Percentiles rank a stretch among this genome's conserved stretches.
These are phyloP conservation scores for Bombardia bombarda DNA, from an alignment of 495 filamentous ascomycete genomes.

Conservation along the genomic window DNA sequence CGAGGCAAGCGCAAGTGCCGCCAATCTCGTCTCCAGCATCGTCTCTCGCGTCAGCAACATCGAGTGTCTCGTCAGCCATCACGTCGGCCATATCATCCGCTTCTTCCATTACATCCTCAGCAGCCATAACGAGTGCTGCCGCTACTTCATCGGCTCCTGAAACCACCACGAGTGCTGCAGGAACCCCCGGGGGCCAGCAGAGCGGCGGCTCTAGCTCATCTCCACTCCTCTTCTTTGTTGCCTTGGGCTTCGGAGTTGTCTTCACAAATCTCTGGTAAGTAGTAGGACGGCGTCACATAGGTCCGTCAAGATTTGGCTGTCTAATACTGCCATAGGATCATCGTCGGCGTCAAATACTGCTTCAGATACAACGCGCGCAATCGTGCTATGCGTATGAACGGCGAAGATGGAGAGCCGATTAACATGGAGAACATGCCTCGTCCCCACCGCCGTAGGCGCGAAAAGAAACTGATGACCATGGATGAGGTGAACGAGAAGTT, in stretches of 20 bases:
- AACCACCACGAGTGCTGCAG: conserved; percentile 6
- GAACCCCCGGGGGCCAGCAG: conserved; percentile 6
- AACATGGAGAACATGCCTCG: conserved; percentile 74
- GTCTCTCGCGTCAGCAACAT: not conserved
- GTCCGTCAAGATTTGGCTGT: not conserved
- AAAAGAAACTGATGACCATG: conserved; percentile 98
- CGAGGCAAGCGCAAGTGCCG: conserved; percentile 12
- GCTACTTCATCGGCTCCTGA: not conserved
- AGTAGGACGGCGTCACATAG: conserved; percentile 12
- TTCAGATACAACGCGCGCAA: conserved; percentile 96
- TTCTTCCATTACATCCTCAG: not conserved
- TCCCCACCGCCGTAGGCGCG: conserved; percentile 70
- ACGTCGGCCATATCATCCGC: not conserved
- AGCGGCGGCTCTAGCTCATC: conserved; percentile 57
- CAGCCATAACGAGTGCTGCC: not conserved
- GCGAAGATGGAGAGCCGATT: conserved; percentile 83
- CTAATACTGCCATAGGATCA: conserved; percentile 67
- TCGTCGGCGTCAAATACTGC: conserved; percentile 98
- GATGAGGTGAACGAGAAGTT: conserved; percentile 98
- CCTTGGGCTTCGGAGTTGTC: conserved; percentile 94
- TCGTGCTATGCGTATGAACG: conserved; percentile 64
- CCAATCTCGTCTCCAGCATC: no score
- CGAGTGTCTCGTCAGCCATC: not conserved
- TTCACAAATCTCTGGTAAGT: conserved; percentile 97
- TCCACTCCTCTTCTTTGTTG: conserved; percentile 92